Conservation (phyloP, 116 monocot genomes). For the Cymodocea nodosa region DNA sequence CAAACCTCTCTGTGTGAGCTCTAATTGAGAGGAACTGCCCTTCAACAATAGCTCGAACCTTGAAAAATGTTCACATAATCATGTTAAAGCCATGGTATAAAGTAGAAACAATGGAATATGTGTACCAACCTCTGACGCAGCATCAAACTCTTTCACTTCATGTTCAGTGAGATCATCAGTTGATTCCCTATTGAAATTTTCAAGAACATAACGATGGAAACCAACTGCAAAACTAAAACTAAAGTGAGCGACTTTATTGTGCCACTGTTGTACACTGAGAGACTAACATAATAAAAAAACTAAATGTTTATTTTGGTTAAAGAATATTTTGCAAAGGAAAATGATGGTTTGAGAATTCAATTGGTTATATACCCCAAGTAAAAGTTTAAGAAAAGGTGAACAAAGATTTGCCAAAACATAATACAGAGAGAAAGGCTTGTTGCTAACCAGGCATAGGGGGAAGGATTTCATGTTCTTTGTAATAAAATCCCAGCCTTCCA, state of each 20-base stretch:
- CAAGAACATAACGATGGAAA: slow-evolving; percentile 50
- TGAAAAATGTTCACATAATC: neutral
- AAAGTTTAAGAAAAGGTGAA: too few relatives aligned
- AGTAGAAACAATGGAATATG: neutral
- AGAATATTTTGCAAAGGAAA: too few relatives aligned
- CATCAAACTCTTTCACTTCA: slow-evolving; percentile 60
- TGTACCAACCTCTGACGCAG: slow-evolving; percentile 61
- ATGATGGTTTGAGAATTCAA: too few relatives aligned
- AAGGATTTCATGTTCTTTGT: slow-evolving; percentile 91
- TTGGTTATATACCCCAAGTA: too few relatives aligned
- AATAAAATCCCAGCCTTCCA: slow-evolving; percentile 91
- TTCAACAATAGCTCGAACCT: slow-evolving; percentile 91
- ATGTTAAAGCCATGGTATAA: too few relatives aligned
- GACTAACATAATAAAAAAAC: too few relatives aligned
- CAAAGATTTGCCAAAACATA: too few relatives aligned
- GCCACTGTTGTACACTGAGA: too few relatives aligned
- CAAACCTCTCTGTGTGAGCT: slow-evolving; percentile 86
- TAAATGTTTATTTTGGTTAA: too few relatives aligned
- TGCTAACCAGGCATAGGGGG: slow-evolving; percentile 74
- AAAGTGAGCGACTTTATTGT: neutral
- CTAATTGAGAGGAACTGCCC: slow-evolving; percentile 91
- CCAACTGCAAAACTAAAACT: slow-evolving; percentile 34
- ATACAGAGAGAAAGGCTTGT: neutral
- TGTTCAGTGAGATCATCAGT: slow-evolving; percentile 23
- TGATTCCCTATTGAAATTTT: slow-evolving; percentile 29